Evolutionary conservation across 1,139 yeast species (phyloP).

Genomic region (Arxiozyma slooffiae): DNA sequence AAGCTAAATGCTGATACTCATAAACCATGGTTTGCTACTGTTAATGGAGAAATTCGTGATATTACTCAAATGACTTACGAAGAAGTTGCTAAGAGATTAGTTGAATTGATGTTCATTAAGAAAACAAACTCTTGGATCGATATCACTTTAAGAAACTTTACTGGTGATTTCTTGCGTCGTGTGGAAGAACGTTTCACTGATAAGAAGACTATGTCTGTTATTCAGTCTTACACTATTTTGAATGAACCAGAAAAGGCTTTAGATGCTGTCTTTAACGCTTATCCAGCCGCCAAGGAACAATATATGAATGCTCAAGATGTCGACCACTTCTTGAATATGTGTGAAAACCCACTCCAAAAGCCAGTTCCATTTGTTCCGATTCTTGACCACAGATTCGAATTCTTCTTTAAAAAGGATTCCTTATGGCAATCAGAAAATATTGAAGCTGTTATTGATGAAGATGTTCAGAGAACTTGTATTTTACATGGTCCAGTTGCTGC

Average conservation of each 20-base stretch:
- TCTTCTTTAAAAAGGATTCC: constrained; percentile 95
- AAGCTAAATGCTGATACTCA: constrained; percentile 89
- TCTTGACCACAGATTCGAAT: constrained; percentile 86
- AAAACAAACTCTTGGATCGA: constrained; percentile 86
- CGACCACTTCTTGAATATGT: constrained; percentile 80
- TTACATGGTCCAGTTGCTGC: constrained; percentile 99
- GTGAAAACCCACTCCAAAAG: constrained; percentile 79
- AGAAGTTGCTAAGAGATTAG: constrained; percentile 79
- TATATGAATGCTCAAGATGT: constrained; percentile 90
- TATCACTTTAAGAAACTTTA: constrained; percentile 70
- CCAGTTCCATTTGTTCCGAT: constrained; percentile 98
- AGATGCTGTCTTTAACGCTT: constrained; percentile 51
- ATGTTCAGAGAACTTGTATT: constrained; percentile 96
- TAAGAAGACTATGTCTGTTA: constrained; percentile 46
- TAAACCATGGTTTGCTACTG: constrained; percentile 85
- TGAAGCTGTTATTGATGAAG: constrained; percentile 91
- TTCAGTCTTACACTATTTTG: constrained; percentile 65
- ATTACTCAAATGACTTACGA: constrained; percentile 91
- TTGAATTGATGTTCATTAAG: constrained; percentile 80
- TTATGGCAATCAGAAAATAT: constrained; percentile 98
- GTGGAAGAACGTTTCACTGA: constrained; percentile 90
- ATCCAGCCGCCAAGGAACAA: constrained; percentile 68
- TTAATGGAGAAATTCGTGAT: constrained; percentile 69
- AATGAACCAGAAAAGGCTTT: constrained; percentile 55
- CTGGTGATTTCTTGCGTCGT: constrained; percentile 82